Evolutionary conservation across 2,329 filamentous ascomycete genomes (phyloP), one percentile per base, ranked within the genome.

Genomic region (Penicillium sclerotiorum): DNA sequence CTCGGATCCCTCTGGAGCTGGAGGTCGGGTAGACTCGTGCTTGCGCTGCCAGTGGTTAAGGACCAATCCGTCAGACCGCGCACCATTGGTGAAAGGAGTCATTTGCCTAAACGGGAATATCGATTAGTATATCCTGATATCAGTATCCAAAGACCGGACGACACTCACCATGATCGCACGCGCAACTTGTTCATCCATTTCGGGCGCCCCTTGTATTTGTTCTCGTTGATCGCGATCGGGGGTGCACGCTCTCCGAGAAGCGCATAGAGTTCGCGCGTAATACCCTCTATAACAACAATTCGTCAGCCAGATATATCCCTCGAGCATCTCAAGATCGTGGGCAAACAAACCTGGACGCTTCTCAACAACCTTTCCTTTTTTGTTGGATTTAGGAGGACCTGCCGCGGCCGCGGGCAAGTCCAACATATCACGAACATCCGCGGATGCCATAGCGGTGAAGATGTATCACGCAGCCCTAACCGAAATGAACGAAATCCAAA

Each of bases 381-480:
- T 95, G 36, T 82, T 74, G 33, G 85, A 83, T 55, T 86, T 70
- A 52, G 75, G 74, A 51, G 75, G 70, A 59, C 85, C 86, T 60
- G 84, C 77, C 42, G 75, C 76, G 59, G 84, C 77, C 42, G 75
- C 76, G 59, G 87, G 86, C 68, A 95, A 79, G 71, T 92, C 90
- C 66, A 95, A 84, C 67, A 95, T 89, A 70, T 95, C 90, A 75
- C 89, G 90, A 61, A 95, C 84, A 79, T 95, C 90, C 70, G 85
- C 82, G 53, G 86, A 87, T 51, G 86, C 80, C 86, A 89, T 89
- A 64, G 58, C 57, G 49, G 59, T 52, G 57, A n/a, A n/a, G n/a
- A n/a, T n/a, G n/a, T n/a, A n/a, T n/a, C n/a, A n/a, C n/a, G n/a
- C n/a, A n/a, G n/a, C n/a, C n/a, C n/a, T n/a, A n/a, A n/a, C n/a